phyloP scores from a whole-genome alignment of 2,329 filamentous ascomycete genomes.

The Coccinonectria pachysandricola region DNA sequence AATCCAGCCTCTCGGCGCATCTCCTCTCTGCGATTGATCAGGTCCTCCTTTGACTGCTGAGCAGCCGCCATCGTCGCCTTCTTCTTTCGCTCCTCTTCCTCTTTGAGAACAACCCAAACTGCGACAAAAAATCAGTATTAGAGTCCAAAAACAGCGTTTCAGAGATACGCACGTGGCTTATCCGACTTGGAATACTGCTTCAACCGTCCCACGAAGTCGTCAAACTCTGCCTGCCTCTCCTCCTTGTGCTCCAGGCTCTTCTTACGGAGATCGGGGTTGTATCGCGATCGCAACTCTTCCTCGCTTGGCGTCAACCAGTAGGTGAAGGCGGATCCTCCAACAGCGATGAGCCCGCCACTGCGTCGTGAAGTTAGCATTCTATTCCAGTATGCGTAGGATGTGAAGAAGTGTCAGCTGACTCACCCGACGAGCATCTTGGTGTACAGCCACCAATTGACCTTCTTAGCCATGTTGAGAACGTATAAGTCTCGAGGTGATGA shows the following conservation, averaged over 20 bases:
- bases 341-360: slow-evolving; percentile 60
- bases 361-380: slow-evolving; percentile 8
- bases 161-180: slow-evolving; percentile 63
- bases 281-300: slow-evolving; percentile 83
- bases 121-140: too few relatives aligned
- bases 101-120: slow-evolving; percentile 44
- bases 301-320: slow-evolving; percentile 74
- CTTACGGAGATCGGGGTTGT: slow-evolving; percentile 91
- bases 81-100: slow-evolving; percentile 34
- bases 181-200: slow-evolving; percentile 87
- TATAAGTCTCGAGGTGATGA: not conserved
- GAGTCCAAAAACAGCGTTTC: too few relatives aligned
- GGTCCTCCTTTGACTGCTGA: slow-evolving; percentile 29
- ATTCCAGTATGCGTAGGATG: slow-evolving; percentile 6
- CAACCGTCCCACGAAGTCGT: slow-evolving; percentile 72
- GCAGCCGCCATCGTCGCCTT: slow-evolving; percentile 26
- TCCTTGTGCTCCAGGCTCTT: slow-evolving; percentile 71
- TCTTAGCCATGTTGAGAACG: slow-evolving; percentile 27
- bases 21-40: slow-evolving; percentile 34
- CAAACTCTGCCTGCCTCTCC: slow-evolving; percentile 73
- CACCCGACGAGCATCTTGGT: slow-evolving; percentile 65
- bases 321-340: slow-evolving; percentile 80
- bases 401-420: slow-evolving; percentile 28
- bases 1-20: slow-evolving; percentile 40
- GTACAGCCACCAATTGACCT: slow-evolving; percentile 46